Conservation (phyloP, 441 rosid genomes). For the Populus tomentosa region DNA sequence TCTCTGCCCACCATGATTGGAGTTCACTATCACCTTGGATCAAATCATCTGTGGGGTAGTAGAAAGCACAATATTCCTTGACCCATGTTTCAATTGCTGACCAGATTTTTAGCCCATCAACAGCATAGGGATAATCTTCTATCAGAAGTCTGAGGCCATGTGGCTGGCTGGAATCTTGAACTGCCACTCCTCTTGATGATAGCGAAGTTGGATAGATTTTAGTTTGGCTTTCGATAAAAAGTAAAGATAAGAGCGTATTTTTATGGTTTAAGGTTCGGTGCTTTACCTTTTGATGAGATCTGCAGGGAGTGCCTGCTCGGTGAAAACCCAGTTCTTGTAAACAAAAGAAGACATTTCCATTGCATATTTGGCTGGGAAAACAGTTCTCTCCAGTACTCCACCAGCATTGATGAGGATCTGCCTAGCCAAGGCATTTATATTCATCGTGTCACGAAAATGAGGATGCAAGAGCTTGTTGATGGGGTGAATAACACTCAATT, state of each 20-base stretch:
- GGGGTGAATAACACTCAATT: conserved; percentile 77
- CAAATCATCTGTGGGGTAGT: conserved; percentile 52
- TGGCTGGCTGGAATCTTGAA: conserved; percentile 39
- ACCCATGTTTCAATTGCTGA: conserved; percentile 82
- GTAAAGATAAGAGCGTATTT: not conserved
- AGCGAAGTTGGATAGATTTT: conserved; percentile 5
- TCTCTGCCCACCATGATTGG: conserved; percentile 85
- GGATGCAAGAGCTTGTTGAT: conserved; percentile 86
- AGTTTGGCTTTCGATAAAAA: not conserved
- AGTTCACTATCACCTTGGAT: conserved; percentile 61
- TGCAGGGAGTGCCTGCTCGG: conserved; percentile 74
- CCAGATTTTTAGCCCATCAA: conserved; percentile 89
- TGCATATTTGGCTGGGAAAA: conserved; percentile 67
- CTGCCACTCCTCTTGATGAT: conserved; percentile 68
- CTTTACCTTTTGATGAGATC: conserved; percentile 72
- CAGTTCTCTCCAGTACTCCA: conserved; percentile 57
- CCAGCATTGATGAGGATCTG: conserved; percentile 78
- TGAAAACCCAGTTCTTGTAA: conserved; percentile 76
- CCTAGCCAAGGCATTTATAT: conserved; percentile 82
- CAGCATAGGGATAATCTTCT: conserved; percentile 84
- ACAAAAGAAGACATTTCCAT: conserved; percentile 74
- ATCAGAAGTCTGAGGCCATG: conserved; percentile 60
- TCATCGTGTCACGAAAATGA: conserved; percentile 87
- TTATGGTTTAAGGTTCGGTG: not conserved
- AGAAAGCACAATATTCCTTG: conserved; percentile 60